A percentile compares a stretch with the other conserved stretches of the same genome.
Conservation (phyloP, 148 eudicot genomes). For the Fagopyrum tataricum region DNA sequence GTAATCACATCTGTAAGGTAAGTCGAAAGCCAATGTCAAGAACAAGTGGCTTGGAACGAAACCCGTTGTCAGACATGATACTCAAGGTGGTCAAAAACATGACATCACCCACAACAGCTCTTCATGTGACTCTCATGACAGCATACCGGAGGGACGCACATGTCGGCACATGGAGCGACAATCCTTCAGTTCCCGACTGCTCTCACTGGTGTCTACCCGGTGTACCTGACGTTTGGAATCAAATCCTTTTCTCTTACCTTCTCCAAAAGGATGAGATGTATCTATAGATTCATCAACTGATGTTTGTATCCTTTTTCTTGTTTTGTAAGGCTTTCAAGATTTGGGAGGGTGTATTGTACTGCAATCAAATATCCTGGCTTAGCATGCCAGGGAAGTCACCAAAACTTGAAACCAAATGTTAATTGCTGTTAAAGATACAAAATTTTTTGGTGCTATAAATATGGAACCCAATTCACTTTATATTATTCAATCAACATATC, state of each 20-base stretch:
- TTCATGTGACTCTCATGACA: constrained; percentile 75
- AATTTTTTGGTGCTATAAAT: not conserved
- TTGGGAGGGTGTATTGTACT: constrained; percentile 27
- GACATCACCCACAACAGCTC: constrained; percentile 42
- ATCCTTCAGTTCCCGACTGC: constrained; percentile 69
- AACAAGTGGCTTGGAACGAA: constrained; percentile 43
- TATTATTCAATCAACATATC: not conserved
- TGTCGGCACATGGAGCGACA: constrained; percentile 73
- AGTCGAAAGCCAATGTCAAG: constrained; percentile 38
- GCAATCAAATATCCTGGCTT: constrained; percentile 25
- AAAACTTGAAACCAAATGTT: constrained; percentile 23
- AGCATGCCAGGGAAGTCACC: constrained; percentile 25
- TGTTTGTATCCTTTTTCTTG: constrained; percentile 6
- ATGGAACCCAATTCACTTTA: not conserved
- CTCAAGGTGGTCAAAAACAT: constrained; percentile 42
- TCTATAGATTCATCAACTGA: constrained; percentile 5
- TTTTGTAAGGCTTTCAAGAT: not conserved
- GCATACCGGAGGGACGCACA: constrained; percentile 84
- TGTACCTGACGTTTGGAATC: constrained; percentile 87
- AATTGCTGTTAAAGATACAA: not conserved
- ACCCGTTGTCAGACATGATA: constrained; percentile 43
- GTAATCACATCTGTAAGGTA: constrained; percentile 56
- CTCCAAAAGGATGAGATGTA: constrained; percentile 28
- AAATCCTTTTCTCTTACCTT: constrained; percentile 56
- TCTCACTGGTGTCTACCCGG: constrained; percentile 96